Base-by-base conservation (phyloP, 495 filamentous ascomycete species). In the Talaromyces trachyspermus region DNA sequence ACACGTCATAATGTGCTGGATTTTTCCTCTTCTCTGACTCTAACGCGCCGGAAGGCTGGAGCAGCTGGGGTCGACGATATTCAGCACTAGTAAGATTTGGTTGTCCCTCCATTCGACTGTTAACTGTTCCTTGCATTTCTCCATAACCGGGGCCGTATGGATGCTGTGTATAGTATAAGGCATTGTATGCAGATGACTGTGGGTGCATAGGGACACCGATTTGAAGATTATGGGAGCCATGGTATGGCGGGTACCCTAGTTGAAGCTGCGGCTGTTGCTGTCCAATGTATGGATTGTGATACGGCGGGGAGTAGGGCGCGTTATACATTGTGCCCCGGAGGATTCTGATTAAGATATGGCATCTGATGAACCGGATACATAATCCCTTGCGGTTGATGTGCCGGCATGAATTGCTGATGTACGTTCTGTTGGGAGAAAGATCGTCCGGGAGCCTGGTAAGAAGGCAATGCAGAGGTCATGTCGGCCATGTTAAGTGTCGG, bases 401-500 rank as follows among this genome's bases (percentile, higher is more conserved):
- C 24, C 8, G 51, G 45, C 27, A 62, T 44, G 36, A 62, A 67
- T 25, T 66, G 68, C 41, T 67, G 64, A 4, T 60, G 53, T 23
- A 61, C 52, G 22, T 52, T 45, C 29, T 56, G 55, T 30, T 63
- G 58, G 19, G 66, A 61, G 41, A 59, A 66, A 38, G 59, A 51
- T 29, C 55, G 54, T 22, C 58, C 41, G 14, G 59, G 54, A 12
- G 53, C 45, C 25, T 53, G 63, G 33, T 69, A 71, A 17, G 59
- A 55, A 32, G 75, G 74, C 3, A 79, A 54, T 24, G 68, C 54
- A 19, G 70, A 70, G 17, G 51, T 53, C 64, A 78, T 70, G 19
- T 60, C 58, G 23, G 56, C 57, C 74, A 78, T 75, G 46, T 65
- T 72, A 48, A 77, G 62, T 12, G 55, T 43, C 25, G 68, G 54